Percentiles rank a stretch among this genome's conserved stretches.
These are phyloP conservation scores for Mortierella claussenii DNA, from an alignment of 192 early-diverging fungal species.

Conservation along the genomic window DNA sequence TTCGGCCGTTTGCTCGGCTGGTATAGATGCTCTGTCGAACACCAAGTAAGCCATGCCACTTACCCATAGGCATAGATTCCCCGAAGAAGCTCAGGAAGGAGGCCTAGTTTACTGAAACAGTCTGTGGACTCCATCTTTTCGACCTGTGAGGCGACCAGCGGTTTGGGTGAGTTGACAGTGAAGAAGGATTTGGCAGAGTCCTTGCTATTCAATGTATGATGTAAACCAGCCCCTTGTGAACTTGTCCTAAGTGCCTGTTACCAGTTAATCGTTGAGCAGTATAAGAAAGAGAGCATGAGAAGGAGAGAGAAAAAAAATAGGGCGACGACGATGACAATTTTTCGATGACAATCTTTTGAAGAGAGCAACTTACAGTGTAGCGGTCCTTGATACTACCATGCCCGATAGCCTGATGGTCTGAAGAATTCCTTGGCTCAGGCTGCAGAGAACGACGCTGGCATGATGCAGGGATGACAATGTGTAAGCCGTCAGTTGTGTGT, in stretches of 20 bases:
- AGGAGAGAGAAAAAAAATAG: too few species aligned
- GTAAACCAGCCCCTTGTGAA: conserved; percentile 18
- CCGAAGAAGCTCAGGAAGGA: conserved; percentile 34
- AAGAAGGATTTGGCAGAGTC: conserved; percentile 35
- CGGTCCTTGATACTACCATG: conserved; percentile 29
- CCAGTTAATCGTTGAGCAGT: too few species aligned
- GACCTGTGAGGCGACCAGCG: conserved; percentile 24
- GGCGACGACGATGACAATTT: not conserved
- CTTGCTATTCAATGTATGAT: conserved; percentile 20
- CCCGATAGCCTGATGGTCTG: not conserved
- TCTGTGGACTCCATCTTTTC: conserved; percentile 38
- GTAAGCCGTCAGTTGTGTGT: too few species aligned
- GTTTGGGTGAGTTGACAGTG: conserved; percentile 19
- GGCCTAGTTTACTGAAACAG: conserved; percentile 45
- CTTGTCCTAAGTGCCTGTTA: conserved; percentile 29
- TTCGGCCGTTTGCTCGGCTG: too few species aligned
- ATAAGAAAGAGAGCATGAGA: too few species aligned
- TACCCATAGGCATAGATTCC: conserved; percentile 53
- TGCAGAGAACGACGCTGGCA: conserved; percentile 23
- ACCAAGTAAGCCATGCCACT: too few species aligned
- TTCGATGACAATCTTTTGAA: too few species aligned
- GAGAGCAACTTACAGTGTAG: conserved; percentile 36
- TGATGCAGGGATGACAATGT: not conserved
- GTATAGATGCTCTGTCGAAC: too few species aligned
- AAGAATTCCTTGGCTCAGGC: conserved; percentile 13